A percentile compares a stretch with the other conserved stretches of the same genome.
phyloP scores from a whole-genome alignment of 2,329 filamentous ascomycete species.

The Ciborinia camelliae region DNA sequence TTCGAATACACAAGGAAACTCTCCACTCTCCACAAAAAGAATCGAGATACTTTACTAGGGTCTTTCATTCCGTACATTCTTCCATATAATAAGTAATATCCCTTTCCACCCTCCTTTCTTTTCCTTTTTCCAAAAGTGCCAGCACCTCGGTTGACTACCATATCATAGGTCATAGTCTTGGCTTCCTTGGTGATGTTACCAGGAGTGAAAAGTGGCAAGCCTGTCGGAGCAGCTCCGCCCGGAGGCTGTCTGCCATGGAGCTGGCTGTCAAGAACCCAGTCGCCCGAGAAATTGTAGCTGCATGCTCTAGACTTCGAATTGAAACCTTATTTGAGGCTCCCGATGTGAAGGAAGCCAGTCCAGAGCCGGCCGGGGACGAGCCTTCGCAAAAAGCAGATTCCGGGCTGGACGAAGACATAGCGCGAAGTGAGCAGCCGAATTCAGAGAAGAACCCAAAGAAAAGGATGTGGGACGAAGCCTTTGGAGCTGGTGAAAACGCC shows the following conservation, averaged over 20 bases:
- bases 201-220: slow-evolving; percentile 56
- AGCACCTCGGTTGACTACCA: slow-evolving; percentile 75
- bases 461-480: slow-evolving; percentile 59
- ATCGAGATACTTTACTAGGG: too few species aligned
- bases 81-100: too few species aligned
- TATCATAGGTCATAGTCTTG: slow-evolving; percentile 73
- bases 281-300: slow-evolving; percentile 83
- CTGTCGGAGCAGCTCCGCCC: slow-evolving; percentile 39
- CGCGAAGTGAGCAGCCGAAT: slow-evolving; percentile 32
- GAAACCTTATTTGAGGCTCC: slow-evolving; percentile 65
- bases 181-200: slow-evolving; percentile 54
- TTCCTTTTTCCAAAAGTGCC: too few species aligned
- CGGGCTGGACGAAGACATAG: background rate
- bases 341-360: slow-evolving; percentile 34
- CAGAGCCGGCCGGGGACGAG: slow-evolving; percentile 34
- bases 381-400: slow-evolving; percentile 12
- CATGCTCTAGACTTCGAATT: slow-evolving; percentile 69
- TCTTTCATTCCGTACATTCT: too few species aligned
- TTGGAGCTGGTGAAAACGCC: too few species aligned
- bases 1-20: too few species aligned
- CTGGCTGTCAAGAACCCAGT: slow-evolving; percentile 81
- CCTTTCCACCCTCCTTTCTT: too few species aligned
- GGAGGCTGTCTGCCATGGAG: slow-evolving; percentile 38
- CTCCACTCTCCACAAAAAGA: too few species aligned
- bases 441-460: slow-evolving; percentile 53